Base-by-base conservation (phyloP, 768 basidiomycete species). In the Hericium erinaceus region DNA sequence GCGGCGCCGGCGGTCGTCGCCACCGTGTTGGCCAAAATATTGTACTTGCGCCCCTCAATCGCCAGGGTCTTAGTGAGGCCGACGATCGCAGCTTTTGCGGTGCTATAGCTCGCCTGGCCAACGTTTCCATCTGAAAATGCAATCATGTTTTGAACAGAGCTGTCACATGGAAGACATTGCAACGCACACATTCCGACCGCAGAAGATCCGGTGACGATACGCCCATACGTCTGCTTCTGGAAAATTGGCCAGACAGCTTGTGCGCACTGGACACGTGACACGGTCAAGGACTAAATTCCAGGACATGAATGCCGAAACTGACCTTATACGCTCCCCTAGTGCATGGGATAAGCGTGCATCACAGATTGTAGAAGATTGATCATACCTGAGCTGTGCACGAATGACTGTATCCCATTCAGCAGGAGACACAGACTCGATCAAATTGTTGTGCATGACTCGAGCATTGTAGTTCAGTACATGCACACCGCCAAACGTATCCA, bases 231-330 rank as follows among this genome's bases (percentile, higher is more conserved):
- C 69, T 98, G 95, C 74, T 93, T 88, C 71, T 89, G 88, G 82
- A 99, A 98, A 64, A 92, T 75, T 0, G 95, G 93, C 97, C 97
- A 99, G 24, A 91, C 87, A 5, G 95, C 97, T 67, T 95, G 90
- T 28, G 83, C 86, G 61, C 92, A 94, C 89, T 93, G 59, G 7
- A n/a, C 51, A 16, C 9, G 41, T 4, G 5, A 9, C 16, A 20
- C 20, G 16, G 48, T 54, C 50, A 58, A 46, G 33, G 24, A 8
- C 8, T 33, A 38, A 2, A 39, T n/a, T 26, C 38, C 48, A 60
- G 40, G 49, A 41, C 39, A 3, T 4, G 20, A 15, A 39, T 13
- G 1, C 15, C 11, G 52, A 10, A 39, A 54, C 66, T 55, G 61
- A 87, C 89, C 77, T 92, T 93, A 76, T 84, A 98, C 12, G 95